Evolutionary conservation across 495 filamentous ascomycete species (phyloP), one percentile per base, ranked within the genome.

Genomic region (Podospora sp.): DNA sequence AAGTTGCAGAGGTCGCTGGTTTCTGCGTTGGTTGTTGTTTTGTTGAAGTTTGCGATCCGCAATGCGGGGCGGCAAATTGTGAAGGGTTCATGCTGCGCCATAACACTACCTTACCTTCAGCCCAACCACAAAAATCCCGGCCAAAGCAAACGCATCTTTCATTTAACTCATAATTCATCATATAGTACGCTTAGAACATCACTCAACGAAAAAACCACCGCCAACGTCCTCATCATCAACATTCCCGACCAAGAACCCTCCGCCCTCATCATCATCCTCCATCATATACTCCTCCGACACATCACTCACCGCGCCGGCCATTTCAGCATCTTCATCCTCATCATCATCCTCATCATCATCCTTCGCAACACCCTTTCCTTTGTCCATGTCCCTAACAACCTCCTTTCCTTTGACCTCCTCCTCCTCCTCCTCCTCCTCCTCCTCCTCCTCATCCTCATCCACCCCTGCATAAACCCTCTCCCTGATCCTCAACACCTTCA

Each of bases 401-500:
- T 33, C 29, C 8, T 33, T 8, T 33, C 8, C 29, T 33, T 33
- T 8, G 3, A 4, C 29, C 8, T 75, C 73, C n/a, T 71, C 75
- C 50, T 79, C 75, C 20, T 79, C 77, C 25, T 57, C 66, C 16
- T 33, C 67, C 24, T 65, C 65, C 16, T 62, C 73, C 49, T 65
- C 72, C 40, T 55, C 72, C 64, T 78, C 76, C 22, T 73, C 79
- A 33, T 76, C 77, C 18, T 76, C 78, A 63, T 82, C 79, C 9
- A 82, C 78, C 46, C 80, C 75, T 11, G 85, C 85, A 71, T 78
- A 85, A 8, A 97, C 86, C 65, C 92, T 85, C 78, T 96, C 86
- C 60, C 88, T 82, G 63, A 99, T 92, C 63, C 92, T 84, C 70
- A 98, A 76, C 33, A 83, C 91, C 63, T 90, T 82, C 73, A 96